These are phyloP conservation scores for Melanogaster broomeanus DNA, from an alignment of 768 basidiomycete genomes.

Conservation along the genomic window DNA sequence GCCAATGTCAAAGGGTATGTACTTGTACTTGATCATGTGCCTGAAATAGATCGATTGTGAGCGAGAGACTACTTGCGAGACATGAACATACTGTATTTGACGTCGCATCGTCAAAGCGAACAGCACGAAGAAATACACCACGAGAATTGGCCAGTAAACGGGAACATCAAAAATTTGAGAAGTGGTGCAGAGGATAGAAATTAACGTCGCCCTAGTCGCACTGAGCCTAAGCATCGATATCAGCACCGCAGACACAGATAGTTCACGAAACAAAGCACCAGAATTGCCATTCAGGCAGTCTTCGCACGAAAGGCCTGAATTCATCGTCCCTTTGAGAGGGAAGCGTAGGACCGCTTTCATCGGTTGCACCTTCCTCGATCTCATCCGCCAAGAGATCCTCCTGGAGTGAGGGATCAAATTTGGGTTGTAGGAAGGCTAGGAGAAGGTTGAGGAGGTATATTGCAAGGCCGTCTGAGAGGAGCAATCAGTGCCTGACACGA, in stretches of 20 bases:
- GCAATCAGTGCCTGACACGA: not conserved
- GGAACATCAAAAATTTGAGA: slow-evolving; percentile 92
- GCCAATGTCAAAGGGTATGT: slow-evolving; percentile 93
- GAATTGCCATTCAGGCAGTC: slow-evolving; percentile 96
- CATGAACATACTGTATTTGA: slow-evolving; percentile 81
- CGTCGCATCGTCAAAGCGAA: slow-evolving; percentile 95
- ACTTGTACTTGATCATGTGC: slow-evolving; percentile 99
- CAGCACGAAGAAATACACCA: slow-evolving; percentile 94
- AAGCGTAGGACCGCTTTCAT: slow-evolving; percentile 51
- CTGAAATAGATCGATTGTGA: slow-evolving; percentile 40
- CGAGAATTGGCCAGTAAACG: slow-evolving; percentile 98
- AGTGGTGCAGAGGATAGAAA: slow-evolving; percentile 79
- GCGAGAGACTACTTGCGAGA: not conserved
- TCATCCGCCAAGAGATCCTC: slow-evolving; percentile 93
- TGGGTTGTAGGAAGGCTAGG: slow-evolving; percentile 96
- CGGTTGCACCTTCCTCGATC: slow-evolving; percentile 89
- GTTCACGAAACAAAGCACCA: slow-evolving; percentile 54
- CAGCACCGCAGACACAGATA: not conserved
- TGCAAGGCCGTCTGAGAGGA: slow-evolving; percentile 73
- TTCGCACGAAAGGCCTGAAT: slow-evolving; percentile 93
- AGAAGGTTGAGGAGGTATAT: slow-evolving; percentile 97
- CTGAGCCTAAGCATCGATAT: slow-evolving; percentile 66
- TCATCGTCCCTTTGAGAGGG: slow-evolving; percentile 85
- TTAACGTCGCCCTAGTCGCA: slow-evolving; percentile 81
- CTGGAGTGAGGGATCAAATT: slow-evolving; percentile 94